phyloP scores from a whole-genome alignment of 257 asterid species.

The Solanum etuberosum region DNA sequence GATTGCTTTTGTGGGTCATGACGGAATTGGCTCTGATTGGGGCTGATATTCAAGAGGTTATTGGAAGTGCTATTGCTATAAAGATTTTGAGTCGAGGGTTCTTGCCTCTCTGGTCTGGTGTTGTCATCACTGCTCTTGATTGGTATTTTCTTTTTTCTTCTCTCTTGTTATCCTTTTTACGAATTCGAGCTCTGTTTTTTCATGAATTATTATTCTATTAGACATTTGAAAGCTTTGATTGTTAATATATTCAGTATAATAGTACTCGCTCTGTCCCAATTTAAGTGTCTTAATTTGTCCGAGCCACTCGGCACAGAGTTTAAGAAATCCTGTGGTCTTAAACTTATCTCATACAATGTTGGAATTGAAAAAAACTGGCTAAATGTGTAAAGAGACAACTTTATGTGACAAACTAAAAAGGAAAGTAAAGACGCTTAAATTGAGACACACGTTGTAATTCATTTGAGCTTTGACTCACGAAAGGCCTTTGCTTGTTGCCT shows the following conservation, averaged over 20 bases:
- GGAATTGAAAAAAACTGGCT: neutral
- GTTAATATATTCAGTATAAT: neutral
- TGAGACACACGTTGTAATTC: neutral
- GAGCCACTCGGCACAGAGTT: neutral
- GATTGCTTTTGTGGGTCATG: constrained; percentile 64
- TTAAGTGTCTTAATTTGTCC: neutral
- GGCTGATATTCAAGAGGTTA: constrained; percentile 78
- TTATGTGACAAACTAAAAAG: neutral
- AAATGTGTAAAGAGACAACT: neutral
- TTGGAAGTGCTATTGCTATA: constrained; percentile 80
- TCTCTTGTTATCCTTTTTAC: neutral
- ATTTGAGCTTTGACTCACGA: neutral
- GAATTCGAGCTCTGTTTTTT: neutral
- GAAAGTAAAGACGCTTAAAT: neutral
- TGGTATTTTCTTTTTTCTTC: constrained; percentile 24
- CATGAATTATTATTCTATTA: neutral
- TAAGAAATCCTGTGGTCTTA: neutral
- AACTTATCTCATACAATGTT: neutral
- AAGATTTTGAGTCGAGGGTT: constrained; percentile 47
- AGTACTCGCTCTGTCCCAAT: neutral
- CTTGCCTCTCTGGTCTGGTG: constrained; percentile 75
- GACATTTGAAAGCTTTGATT: neutral
- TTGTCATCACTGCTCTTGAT: constrained; percentile 61
- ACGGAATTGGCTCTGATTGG: constrained; percentile 71
- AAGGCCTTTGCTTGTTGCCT: neutral